These are phyloP conservation scores for Luzula sylvatica DNA, from an alignment of 176 grass and related monocot species.

Conservation along the genomic window DNA sequence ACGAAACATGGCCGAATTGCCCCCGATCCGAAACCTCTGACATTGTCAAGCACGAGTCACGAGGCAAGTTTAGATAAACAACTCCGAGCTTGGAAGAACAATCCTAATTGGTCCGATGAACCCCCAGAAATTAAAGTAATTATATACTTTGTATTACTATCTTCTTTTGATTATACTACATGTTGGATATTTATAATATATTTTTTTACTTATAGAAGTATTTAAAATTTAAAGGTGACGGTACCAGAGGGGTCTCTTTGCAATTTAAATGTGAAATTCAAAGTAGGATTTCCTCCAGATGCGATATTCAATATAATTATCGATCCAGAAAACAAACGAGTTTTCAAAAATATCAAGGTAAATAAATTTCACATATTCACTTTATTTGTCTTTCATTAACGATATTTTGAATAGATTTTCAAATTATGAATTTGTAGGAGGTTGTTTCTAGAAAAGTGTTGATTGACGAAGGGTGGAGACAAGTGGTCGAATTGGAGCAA, in stretches of 20 bases:
- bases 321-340: constrained; percentile 78
- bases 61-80: constrained; percentile 59
- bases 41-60: constrained; percentile 5
- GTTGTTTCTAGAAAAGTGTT: constrained; percentile 74
- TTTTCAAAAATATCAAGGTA: constrained; percentile 98
- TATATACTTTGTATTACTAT: constrained; percentile 1
- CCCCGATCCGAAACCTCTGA: constrained; percentile 1
- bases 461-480: constrained; percentile 62
- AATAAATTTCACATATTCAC: not conserved
- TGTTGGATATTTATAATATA: not conserved
- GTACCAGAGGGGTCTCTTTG: constrained; percentile 87
- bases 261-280: constrained; percentile 67
- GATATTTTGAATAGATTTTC: no score
- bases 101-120: constrained; percentile 58
- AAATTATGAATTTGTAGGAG: constrained; percentile 37
- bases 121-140: constrained; percentile 66
- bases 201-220: not conserved
- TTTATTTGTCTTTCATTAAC: not conserved
- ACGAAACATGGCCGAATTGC: constrained; percentile 15
- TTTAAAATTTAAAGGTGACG: constrained; percentile 39
- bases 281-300: constrained; percentile 69
- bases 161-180: not conserved
- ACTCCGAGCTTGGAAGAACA: constrained; percentile 56
- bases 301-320: constrained; percentile 89
- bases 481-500: constrained; percentile 87